Evolutionary conservation across 2,329 filamentous ascomycete genomes (phyloP).

Genomic region (Fusarium graminum): DNA sequence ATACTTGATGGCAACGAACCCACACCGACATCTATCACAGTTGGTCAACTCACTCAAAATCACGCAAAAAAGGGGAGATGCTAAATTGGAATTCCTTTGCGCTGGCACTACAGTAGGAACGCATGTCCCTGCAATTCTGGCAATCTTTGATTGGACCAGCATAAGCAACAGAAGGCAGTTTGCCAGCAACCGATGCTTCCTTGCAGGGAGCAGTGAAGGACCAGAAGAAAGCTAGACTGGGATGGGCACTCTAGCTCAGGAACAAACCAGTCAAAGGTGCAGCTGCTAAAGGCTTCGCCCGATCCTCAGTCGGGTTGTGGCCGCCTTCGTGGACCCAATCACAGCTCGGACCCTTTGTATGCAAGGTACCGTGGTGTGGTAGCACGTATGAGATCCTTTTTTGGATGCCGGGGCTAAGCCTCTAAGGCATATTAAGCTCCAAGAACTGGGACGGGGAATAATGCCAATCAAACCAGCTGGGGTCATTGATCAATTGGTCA

Average conservation of each 20-base stretch:
- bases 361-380: constrained; percentile 46
- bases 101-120: constrained; percentile 36
- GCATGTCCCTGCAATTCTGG: constrained; percentile 37
- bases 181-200: constrained; percentile 35
- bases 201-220: constrained; percentile 35
- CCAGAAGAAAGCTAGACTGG: constrained; percentile 33
- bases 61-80: constrained; percentile 43
- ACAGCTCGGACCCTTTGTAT: constrained; percentile 24
- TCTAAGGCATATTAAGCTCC: constrained; percentile 33
- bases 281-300: constrained; percentile 33
- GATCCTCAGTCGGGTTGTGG: constrained; percentile 42
- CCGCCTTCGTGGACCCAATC: constrained; percentile 40
- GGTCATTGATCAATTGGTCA: not conserved
- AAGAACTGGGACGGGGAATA: constrained; percentile 36
- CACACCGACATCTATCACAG: constrained; percentile 27
- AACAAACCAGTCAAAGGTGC: constrained; percentile 47
- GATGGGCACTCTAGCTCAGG: constrained; percentile 43
- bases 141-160: constrained; percentile 41
- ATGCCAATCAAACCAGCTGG: constrained; percentile 38
- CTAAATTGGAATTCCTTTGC: constrained; percentile 38
- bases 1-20: constrained; percentile 17
- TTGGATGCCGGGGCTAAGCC: constrained; percentile 44
- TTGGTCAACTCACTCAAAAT: constrained; percentile 40
- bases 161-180: constrained; percentile 16
- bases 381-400: constrained; percentile 30